Evolutionary conservation across 306 rosid species (phyloP).

Genomic region (Parietaria judaica): DNA sequence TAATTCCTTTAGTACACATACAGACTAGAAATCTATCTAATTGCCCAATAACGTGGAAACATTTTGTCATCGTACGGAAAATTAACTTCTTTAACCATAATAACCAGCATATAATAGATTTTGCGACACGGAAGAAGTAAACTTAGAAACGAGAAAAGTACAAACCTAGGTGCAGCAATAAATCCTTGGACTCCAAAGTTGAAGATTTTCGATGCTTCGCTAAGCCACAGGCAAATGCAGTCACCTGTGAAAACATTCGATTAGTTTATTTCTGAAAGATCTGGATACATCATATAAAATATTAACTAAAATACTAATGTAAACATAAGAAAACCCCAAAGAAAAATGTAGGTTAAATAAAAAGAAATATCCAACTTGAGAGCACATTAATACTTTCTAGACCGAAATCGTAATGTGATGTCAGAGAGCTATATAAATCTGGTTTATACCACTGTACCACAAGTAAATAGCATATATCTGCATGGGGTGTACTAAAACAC

Average conservation of each 20-base stretch:
- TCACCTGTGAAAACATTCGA: conserved; percentile 41
- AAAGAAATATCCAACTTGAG: background rate
- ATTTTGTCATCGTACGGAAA: background rate
- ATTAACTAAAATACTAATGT: background rate
- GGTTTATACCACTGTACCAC: background rate
- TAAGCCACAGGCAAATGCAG: conserved; percentile 78
- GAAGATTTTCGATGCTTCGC: conserved; percentile 96
- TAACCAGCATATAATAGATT: background rate
- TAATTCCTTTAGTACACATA: no score
- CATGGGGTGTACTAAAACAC: background rate
- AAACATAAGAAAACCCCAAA: background rate
- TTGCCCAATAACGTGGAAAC: no score
- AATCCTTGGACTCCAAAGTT: conserved; percentile 87
- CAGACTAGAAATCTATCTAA: background rate
- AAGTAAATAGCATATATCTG: background rate
- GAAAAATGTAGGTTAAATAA: background rate
- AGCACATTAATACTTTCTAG: background rate
- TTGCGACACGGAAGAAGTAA: background rate
- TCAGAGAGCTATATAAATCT: background rate
- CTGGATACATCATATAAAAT: conserved; percentile 3
- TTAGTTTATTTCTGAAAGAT: conserved; percentile 13
- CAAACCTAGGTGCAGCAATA: conserved; percentile 87
- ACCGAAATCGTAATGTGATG: background rate
- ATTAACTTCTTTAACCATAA: background rate
- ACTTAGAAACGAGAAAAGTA: conserved; percentile 2